Conservation (phyloP, 352 stramenopile species). For the Pythium chondricola region DNA sequence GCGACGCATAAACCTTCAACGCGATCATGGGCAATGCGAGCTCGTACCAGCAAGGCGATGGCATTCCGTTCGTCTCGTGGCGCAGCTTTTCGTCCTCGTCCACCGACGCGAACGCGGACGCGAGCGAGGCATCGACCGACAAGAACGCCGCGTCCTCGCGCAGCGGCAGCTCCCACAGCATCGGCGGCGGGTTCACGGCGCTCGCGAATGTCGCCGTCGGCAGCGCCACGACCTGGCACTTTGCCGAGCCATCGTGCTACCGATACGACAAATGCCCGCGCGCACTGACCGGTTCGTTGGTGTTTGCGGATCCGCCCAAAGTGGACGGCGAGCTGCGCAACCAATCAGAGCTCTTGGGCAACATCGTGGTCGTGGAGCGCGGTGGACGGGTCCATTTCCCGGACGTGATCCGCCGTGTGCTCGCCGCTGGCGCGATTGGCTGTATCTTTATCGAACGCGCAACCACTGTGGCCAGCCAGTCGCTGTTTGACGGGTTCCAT, state of each 20-base stretch:
- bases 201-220: constrained; percentile 14
- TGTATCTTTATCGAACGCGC: constrained; percentile 76
- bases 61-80: constrained; percentile 71
- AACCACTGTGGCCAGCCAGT: constrained; percentile 50
- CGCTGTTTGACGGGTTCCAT: constrained; percentile 84
- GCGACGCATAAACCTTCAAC: too few relatives aligned
- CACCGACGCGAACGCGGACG: not conserved
- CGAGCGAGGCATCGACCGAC: not conserved
- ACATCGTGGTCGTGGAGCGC: constrained; percentile 71
- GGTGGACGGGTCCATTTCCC: constrained; percentile 78
- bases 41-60: constrained; percentile 26
- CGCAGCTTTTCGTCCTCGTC: constrained; percentile 13
- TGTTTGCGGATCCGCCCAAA: constrained; percentile 65
- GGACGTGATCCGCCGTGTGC: constrained; percentile 68
- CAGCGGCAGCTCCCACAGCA: constrained; percentile 7
- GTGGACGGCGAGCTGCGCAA: constrained; percentile 67
- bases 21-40: constrained; percentile 19
- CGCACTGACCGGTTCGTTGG: constrained; percentile 34
- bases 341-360: constrained; percentile 42
- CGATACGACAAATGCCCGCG: constrained; percentile 59
- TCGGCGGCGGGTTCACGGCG: constrained; percentile 18
- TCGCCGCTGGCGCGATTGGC: constrained; percentile 53
- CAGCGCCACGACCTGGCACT: constrained; percentile 42
- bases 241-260: constrained; percentile 81
- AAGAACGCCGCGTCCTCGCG: constrained; percentile 1